Evolutionary conservation across 108 stramenopile genomes (phyloP).

Genomic region (Cyclostephanos tholiformis): DNA sequence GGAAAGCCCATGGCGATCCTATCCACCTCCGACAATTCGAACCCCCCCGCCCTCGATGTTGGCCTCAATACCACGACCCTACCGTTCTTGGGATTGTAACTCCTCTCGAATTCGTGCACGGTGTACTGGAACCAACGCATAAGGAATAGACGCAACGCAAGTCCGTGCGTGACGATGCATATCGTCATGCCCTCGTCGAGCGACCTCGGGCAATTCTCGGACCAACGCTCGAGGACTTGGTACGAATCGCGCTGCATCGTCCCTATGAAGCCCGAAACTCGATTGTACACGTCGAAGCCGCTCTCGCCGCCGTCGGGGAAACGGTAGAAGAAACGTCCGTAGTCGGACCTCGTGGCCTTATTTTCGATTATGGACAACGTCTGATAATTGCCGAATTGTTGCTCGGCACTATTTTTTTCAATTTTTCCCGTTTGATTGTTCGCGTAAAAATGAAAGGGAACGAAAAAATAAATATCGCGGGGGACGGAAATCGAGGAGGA

Average conservation of each 20-base stretch:
- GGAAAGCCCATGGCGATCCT: conserved; percentile 42
- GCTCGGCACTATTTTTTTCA: conserved; percentile 51
- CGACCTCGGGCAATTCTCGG: background rate
- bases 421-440: too few species aligned
- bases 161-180: conserved; percentile 86
- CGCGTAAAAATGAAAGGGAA: too few species aligned
- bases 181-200: conserved; percentile 60
- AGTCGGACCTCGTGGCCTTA: conserved; percentile 51
- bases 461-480: too few species aligned
- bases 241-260: conserved; percentile 71
- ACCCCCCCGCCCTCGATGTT: conserved; percentile 11
- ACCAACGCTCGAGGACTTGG: conserved; percentile 10
- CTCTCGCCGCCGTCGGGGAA: conserved; percentile 63
- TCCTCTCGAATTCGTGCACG: conserved; percentile 84
- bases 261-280: conserved; percentile 68
- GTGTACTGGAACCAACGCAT: conserved; percentile 90
- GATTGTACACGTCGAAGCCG: conserved; percentile 70
- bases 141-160: conserved; percentile 77
- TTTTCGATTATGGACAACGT: conserved; percentile 56
- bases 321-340: conserved; percentile 68
- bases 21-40: conserved; percentile 30
- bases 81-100: conserved; percentile 84
- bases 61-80: conserved; percentile 68
- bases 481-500: too few species aligned
- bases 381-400: conserved; percentile 89